phyloP scores from a whole-genome alignment of 768 basidiomycete species.

The Mycena indigotica region DNA sequence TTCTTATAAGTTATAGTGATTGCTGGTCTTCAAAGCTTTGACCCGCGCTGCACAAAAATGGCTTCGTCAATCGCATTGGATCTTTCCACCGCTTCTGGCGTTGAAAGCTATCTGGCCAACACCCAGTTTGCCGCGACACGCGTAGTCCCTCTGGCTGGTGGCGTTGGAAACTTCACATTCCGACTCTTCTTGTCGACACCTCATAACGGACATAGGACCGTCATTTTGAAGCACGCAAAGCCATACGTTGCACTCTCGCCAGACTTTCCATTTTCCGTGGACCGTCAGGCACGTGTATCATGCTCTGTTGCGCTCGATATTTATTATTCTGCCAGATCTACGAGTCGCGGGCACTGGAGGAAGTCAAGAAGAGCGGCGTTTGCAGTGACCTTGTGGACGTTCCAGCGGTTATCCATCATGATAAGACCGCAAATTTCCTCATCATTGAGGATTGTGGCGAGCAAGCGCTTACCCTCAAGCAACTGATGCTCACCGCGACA shows the following conservation, averaged over 20 bases:
- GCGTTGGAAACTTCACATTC: conserved; percentile 42
- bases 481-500: conserved; percentile 38
- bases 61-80: not conserved
- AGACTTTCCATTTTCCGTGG: conserved; percentile 34
- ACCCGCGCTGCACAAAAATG: too few species aligned
- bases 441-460: conserved; percentile 55
- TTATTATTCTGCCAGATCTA: conserved; percentile 13
- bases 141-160: conserved; percentile 38
- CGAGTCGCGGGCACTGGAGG: conserved; percentile 36
- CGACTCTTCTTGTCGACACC: conserved; percentile 37
- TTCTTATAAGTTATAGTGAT: too few species aligned
- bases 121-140: conserved; percentile 38
- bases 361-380: conserved; percentile 28
- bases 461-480: conserved; percentile 39
- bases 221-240: conserved; percentile 49
- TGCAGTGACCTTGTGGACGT: conserved; percentile 33
- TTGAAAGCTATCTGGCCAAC: conserved; percentile 34
- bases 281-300: conserved; percentile 44
- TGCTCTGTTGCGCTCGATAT: not conserved
- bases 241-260: conserved; percentile 28
- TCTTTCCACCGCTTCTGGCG: conserved; percentile 8
- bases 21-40: too few species aligned
- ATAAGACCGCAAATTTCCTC: conserved; percentile 41
- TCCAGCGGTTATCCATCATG: conserved; percentile 43
- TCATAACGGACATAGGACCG: conserved; percentile 32